Percentiles rank a stretch among this genome's conserved stretches.
phyloP scores from a whole-genome alignment of 495 filamentous ascomycete species.

The Astrothelium macrocarpum region DNA sequence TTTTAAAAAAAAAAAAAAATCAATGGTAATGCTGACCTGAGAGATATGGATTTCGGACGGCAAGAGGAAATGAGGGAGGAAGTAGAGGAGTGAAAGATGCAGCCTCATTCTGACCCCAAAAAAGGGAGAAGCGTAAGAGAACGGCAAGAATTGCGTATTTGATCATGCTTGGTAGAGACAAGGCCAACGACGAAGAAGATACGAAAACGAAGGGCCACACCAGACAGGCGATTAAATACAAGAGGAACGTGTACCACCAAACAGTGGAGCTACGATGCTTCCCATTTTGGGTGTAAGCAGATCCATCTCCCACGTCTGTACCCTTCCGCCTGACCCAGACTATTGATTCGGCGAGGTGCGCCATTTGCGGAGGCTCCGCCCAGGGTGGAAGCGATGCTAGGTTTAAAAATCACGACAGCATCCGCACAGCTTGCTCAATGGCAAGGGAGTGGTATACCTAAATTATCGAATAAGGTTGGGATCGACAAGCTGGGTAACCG shows the following conservation, averaged over 20 bases:
- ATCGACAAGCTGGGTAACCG: background rate
- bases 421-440: background rate
- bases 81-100: background rate
- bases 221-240: background rate
- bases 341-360: background rate
- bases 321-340: background rate
- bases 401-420: background rate
- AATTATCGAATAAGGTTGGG: background rate
- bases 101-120: slow-evolving; percentile 2
- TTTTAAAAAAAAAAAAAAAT: background rate
- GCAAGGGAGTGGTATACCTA: background rate
- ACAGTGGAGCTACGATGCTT: background rate
- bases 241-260: background rate
- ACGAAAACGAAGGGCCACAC: background rate
- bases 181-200: background rate
- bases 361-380: background rate
- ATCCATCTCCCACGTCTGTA: background rate
- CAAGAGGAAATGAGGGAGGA: slow-evolving; percentile 13
- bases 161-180: slow-evolving; percentile 1
- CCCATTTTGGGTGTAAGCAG: background rate
- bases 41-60: slow-evolving; percentile 12
- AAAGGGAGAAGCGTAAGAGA: slow-evolving; percentile 3
- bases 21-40: background rate
- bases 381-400: background rate
- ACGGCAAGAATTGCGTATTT: slow-evolving; percentile 1